Conservation (phyloP, 495 filamentous ascomycete genomes). For the Eremomyces bilateralis region DNA sequence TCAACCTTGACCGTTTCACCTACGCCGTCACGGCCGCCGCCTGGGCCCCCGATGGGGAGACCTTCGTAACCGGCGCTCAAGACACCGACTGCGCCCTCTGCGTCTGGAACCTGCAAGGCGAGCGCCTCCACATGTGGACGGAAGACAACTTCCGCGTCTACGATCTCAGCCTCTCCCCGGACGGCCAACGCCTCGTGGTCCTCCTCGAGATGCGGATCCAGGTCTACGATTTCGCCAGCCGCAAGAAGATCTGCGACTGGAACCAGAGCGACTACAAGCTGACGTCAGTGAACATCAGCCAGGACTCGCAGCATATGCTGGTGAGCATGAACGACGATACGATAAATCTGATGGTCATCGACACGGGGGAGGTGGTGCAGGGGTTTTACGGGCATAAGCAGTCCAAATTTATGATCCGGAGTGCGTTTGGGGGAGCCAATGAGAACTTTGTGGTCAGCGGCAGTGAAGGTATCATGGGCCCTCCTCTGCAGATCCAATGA, state of each 20-base stretch:
- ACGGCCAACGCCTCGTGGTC: conserved; percentile 57
- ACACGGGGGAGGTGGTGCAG: conserved; percentile 46
- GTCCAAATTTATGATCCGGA: conserved; percentile 53
- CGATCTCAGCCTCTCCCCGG: conserved; percentile 59
- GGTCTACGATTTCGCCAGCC: conserved; percentile 59
- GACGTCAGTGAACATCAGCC: conserved; percentile 61
- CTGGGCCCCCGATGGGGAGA: conserved; percentile 61
- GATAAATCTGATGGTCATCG: conserved; percentile 56
- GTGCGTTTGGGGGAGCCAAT: conserved; percentile 65
- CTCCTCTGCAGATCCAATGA: background rate
- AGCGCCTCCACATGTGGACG: conserved; percentile 34
- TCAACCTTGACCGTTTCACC: conserved; percentile 41
- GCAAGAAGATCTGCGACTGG: conserved; percentile 52
- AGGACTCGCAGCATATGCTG: conserved; percentile 58
- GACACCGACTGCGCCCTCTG: conserved; percentile 43
- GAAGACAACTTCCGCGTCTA: conserved; percentile 52
- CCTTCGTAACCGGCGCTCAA: conserved; percentile 63
- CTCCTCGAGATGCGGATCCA: conserved; percentile 51
- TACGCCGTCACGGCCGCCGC: conserved; percentile 70
- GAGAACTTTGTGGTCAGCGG: conserved; percentile 83
- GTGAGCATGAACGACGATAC: conserved; percentile 57
- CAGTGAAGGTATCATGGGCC: conserved; percentile 50
- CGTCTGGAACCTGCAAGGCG: conserved; percentile 36
- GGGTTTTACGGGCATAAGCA: conserved; percentile 54
- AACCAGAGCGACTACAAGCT: conserved; percentile 35